These are phyloP conservation scores for Streptanthus diversifolius DNA, from an alignment of 345 rosid species.

Conservation along the genomic window DNA sequence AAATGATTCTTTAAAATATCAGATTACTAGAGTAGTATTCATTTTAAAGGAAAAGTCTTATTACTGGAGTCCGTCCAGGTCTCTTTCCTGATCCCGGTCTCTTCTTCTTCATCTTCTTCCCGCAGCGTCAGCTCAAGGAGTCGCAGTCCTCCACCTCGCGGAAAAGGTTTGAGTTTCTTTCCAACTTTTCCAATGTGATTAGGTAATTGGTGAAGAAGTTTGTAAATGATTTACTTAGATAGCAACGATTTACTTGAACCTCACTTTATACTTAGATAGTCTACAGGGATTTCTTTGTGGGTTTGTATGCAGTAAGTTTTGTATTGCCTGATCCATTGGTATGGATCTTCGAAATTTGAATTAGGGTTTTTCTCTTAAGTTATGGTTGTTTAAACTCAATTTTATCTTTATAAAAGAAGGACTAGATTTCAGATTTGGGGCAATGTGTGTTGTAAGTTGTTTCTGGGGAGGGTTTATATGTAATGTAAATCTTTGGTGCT, in stretches of 20 bases:
- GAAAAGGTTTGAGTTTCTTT: conserved; percentile 34
- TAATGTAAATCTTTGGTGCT: not conserved
- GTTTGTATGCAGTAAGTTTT: no score
- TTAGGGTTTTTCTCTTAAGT: not conserved
- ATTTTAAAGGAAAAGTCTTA: no score
- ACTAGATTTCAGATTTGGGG: conserved; percentile 7
- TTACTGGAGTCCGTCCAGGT: conserved; percentile 32
- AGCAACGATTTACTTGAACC: no score
- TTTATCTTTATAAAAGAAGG: not conserved
- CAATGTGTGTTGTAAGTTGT: conserved; percentile 8
- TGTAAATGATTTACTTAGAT: no score
- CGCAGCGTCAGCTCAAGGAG: conserved; percentile 33
- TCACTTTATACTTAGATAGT: no score
- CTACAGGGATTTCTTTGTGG: no score
- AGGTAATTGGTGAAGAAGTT: no score
- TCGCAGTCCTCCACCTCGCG: conserved; percentile 36
- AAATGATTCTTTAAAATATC: no score
- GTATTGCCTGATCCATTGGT: not conserved
- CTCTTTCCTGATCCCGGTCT: conserved; percentile 35
- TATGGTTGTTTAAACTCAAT: not conserved
- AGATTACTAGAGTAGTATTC: no score
- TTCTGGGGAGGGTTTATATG: not conserved
- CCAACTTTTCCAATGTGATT: no score
- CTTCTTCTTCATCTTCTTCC: conserved; percentile 57
- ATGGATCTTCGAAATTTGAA: not conserved